Evolutionary conservation across 2,329 filamentous ascomycete species (phyloP).

Genomic region (Paecilomyces sp.): DNA sequence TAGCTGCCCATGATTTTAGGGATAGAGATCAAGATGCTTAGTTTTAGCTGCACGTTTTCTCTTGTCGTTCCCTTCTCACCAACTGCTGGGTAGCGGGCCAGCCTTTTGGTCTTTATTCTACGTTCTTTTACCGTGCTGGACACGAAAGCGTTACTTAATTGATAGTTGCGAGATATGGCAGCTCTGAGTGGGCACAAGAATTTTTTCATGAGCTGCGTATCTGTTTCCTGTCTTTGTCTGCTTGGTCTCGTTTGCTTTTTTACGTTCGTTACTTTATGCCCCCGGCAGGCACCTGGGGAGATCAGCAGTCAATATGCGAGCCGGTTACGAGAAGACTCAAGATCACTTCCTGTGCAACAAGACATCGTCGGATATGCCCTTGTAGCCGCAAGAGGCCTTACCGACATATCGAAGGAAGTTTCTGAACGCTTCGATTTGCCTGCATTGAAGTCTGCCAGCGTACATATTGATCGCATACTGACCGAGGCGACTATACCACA

Average conservation of each 20-base stretch:
- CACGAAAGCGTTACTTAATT: background rate
- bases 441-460: background rate
- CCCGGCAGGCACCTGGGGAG: background rate
- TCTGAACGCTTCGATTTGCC: background rate
- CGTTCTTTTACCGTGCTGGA: background rate
- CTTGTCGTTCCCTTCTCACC: background rate
- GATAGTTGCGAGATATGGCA: background rate
- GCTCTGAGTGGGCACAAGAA: background rate
- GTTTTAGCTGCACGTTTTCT: background rate
- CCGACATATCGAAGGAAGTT: background rate
- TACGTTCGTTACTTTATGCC: background rate
- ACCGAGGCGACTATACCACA: background rate
- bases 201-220: background rate
- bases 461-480: background rate
- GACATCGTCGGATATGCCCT: background rate
- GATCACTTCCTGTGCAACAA: background rate
- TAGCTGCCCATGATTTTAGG: background rate
- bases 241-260: background rate
- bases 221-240: background rate
- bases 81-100: background rate
- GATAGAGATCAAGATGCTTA: background rate
- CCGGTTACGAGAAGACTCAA: background rate
- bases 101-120: background rate
- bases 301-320: background rate
- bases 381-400: background rate